Conservation (phyloP, 345 rosid species). For the Rhodomyrtus tomentosa region DNA sequence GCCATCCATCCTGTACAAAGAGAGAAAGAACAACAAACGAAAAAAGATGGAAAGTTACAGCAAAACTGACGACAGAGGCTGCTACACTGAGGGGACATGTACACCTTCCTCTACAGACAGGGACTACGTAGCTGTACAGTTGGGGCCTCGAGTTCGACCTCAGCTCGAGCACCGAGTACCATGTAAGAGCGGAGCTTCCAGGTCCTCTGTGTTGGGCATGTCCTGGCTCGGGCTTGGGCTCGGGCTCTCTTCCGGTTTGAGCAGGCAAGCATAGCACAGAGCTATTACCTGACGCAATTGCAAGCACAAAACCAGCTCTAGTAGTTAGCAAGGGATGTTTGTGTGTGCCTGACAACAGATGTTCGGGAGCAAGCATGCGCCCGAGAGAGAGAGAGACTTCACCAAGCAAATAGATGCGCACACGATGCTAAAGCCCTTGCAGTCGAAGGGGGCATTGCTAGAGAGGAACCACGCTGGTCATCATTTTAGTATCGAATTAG, state of each 20-base stretch:
- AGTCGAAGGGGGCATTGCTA: constrained; percentile 28
- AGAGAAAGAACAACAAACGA: background rate
- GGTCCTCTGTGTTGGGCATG: background rate
- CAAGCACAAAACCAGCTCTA: background rate
- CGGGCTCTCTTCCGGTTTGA: background rate
- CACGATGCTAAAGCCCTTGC: constrained; percentile 43
- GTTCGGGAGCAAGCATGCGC: background rate
- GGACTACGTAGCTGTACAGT: background rate
- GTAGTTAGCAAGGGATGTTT: background rate
- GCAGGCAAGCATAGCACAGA: constrained; percentile 8
- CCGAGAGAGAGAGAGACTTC: background rate
- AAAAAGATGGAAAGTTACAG: background rate
- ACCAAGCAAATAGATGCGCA: constrained; percentile 38
- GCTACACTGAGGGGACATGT: background rate
- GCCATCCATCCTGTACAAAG: background rate
- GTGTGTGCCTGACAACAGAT: background rate
- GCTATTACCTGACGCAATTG: constrained; percentile 5
- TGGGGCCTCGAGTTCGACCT: background rate
- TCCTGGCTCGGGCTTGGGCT: background rate
- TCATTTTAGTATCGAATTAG: background rate
- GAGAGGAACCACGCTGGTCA: constrained; percentile 37
- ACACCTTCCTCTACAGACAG: background rate
- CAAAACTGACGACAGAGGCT: background rate
- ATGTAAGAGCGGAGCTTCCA: constrained; percentile 5
- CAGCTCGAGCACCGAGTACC: background rate